These are phyloP conservation scores for Scleroderma bovista DNA, from an alignment of 768 basidiomycete species.

Conservation along the genomic window DNA sequence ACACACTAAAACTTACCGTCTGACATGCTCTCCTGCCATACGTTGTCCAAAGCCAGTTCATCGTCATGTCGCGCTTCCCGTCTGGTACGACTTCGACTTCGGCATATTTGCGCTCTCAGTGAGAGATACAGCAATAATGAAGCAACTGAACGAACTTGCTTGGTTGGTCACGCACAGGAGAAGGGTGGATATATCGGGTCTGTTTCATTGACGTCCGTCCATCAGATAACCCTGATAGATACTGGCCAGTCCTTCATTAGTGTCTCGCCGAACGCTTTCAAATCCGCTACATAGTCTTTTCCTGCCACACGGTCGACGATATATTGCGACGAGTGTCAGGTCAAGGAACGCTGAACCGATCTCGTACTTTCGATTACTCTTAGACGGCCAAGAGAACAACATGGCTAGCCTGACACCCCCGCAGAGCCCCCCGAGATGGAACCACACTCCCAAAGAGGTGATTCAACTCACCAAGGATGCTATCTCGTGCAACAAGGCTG, in stretches of 20 bases:
- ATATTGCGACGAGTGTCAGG: not conserved
- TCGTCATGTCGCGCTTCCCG: no score
- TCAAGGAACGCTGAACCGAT: conserved; percentile 3
- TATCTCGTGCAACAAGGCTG: conserved; percentile 49
- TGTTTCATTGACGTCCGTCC: no score
- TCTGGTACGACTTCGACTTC: no score
- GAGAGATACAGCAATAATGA: no score
- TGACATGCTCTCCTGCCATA: no score
- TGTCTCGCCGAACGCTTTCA: not conserved
- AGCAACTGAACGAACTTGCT: no score
- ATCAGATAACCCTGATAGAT: not conserved
- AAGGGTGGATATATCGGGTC: not conserved
- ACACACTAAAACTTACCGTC: no score
- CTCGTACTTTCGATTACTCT: not conserved
- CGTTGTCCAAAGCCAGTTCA: no score
- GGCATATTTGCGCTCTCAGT: no score
- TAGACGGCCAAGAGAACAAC: conserved; percentile 9
- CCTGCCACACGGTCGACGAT: not conserved
- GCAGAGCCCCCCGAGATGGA: conserved; percentile 61
- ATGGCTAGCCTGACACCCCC: conserved; percentile 56
- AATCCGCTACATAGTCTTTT: not conserved
- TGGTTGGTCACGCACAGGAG: no score
- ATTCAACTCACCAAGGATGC: conserved; percentile 49
- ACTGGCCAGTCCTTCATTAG: conserved; percentile 58
- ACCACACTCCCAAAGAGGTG: conserved; percentile 59